Evolutionary conservation across 2,329 filamentous ascomycete species (phyloP).

Genomic region (Penicillium italicum): DNA sequence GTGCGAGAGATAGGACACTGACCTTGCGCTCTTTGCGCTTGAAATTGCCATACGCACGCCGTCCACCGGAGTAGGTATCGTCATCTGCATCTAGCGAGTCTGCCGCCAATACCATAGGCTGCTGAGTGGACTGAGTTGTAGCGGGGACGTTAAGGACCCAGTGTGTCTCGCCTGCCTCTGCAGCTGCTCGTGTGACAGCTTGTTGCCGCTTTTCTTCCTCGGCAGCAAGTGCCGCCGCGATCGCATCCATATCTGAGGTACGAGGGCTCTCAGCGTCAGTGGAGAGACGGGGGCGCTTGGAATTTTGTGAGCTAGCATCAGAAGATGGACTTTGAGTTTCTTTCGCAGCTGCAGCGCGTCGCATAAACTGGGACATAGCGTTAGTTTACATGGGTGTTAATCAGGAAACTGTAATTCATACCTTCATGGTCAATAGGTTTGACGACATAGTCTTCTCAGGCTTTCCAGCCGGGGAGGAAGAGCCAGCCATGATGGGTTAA

Average conservation of each 20-base stretch:
- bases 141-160: slow-evolving; percentile 41
- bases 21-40: slow-evolving; percentile 33
- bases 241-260: slow-evolving; percentile 39
- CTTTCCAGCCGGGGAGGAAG: slow-evolving; percentile 50
- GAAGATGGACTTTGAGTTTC: slow-evolving; percentile 38
- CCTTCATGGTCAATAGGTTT: slow-evolving; percentile 86
- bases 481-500: slow-evolving; percentile 28
- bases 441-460: slow-evolving; percentile 75
- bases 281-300: slow-evolving; percentile 39
- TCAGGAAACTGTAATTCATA: slow-evolving; percentile 21
- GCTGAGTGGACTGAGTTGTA: slow-evolving; percentile 16
- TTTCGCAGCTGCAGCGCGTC: slow-evolving; percentile 68
- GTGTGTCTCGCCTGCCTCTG: slow-evolving; percentile 44
- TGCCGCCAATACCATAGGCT: slow-evolving; percentile 32
- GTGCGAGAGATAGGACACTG: slow-evolving; percentile 10
- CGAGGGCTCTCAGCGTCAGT: slow-evolving; percentile 17
- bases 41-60: slow-evolving; percentile 40
- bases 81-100: slow-evolving; percentile 35
- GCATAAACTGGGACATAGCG: slow-evolving; percentile 67
- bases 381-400: not conserved
- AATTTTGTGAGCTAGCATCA: slow-evolving; percentile 22
- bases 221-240: slow-evolving; percentile 40
- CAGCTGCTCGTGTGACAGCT: slow-evolving; percentile 40
- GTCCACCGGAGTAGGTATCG: slow-evolving; percentile 30
- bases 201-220: slow-evolving; percentile 43